phyloP scores from a whole-genome alignment of 2,329 filamentous ascomycete genomes.

The Beauveria caledonica region DNA sequence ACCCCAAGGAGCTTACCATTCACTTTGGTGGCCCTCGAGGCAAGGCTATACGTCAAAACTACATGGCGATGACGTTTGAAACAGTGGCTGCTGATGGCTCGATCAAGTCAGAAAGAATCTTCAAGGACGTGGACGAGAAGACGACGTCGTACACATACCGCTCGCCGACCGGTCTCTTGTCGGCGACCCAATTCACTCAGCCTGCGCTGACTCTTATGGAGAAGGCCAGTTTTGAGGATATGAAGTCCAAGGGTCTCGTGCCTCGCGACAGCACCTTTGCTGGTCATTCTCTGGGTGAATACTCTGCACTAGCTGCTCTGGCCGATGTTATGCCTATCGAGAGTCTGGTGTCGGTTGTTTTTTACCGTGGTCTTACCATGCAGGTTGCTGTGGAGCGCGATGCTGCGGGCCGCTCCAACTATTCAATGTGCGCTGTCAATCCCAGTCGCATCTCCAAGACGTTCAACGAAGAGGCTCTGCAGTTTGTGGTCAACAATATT shows the following conservation, averaged over 20 bases:
- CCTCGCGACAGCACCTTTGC: constrained; percentile 95
- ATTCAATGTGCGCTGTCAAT: constrained; percentile 99
- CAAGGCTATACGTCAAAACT: constrained; percentile 96
- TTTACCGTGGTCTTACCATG: constrained; percentile 98
- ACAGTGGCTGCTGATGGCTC: constrained; percentile 86
- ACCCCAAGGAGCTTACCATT: constrained; percentile 96
- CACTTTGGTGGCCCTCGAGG: constrained; percentile 95
- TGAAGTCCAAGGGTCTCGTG: constrained; percentile 94
- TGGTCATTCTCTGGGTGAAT: constrained; percentile 95
- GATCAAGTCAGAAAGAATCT: constrained; percentile 98
- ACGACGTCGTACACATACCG: constrained; percentile 96
- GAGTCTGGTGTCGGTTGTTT: constrained; percentile 93
- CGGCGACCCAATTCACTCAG: constrained; percentile 97
- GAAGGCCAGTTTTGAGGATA: constrained; percentile 98
- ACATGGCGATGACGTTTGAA: constrained; percentile 99
- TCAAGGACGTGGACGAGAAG: constrained; percentile 91
- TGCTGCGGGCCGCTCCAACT: constrained; percentile 86
- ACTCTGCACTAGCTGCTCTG: constrained; percentile 89
- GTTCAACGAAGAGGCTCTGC: constrained; percentile 94
- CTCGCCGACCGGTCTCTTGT: constrained; percentile 88
- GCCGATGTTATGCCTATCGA: constrained; percentile 99
- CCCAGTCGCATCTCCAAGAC: constrained; percentile 97
- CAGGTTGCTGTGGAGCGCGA: constrained; percentile 98
- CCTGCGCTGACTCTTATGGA: constrained; percentile 97
- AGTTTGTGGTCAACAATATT: constrained; percentile 95